A percentile compares a stretch with the other conserved stretches of the same genome.
phyloP scores from a whole-genome alignment of 768 basidiomycete genomes.

The Leccinum fibrillosum region DNA sequence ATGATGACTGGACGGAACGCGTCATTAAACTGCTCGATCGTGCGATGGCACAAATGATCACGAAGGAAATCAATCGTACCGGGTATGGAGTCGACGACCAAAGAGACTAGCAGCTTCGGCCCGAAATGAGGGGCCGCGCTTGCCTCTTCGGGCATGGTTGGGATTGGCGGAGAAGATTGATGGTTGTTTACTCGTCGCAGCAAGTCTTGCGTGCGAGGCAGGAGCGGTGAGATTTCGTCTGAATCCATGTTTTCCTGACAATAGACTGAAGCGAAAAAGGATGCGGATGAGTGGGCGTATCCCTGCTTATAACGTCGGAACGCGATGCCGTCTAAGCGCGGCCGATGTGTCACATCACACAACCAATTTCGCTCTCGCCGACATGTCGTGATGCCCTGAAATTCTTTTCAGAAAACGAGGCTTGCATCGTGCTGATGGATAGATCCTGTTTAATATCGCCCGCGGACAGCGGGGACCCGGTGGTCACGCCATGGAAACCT shows the following conservation, averaged over 20 bases:
- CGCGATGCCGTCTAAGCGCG: conserved; percentile 7
- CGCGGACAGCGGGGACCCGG: background rate
- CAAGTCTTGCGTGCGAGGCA: conserved; percentile 13
- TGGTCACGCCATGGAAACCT: no score
- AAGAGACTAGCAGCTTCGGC: conserved; percentile 40
- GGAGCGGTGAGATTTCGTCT: conserved; percentile 33
- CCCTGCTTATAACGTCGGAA: conserved; percentile 17
- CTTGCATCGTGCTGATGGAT: conserved; percentile 29
- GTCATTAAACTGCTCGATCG: background rate
- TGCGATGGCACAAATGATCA: background rate
- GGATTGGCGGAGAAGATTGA: conserved; percentile 15
- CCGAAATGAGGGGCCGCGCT: conserved; percentile 17
- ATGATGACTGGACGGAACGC: conserved; percentile 49
- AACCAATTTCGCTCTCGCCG: background rate
- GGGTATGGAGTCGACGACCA: conserved; percentile 57
- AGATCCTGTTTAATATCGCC: conserved; percentile 1
- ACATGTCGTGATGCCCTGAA: background rate
- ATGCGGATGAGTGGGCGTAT: background rate
- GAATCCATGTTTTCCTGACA: conserved; percentile 13
- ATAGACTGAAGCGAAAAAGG: conserved; percentile 9
- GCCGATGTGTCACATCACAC: background rate
- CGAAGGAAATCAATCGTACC: conserved; percentile 35
- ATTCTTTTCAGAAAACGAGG: conserved; percentile 19
- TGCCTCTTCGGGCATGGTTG: conserved; percentile 29
- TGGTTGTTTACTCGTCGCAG: conserved; percentile 6